Conservation (phyloP, 371 early-diverging fungal species). For the Dinochytrium kinnereticum region DNA sequence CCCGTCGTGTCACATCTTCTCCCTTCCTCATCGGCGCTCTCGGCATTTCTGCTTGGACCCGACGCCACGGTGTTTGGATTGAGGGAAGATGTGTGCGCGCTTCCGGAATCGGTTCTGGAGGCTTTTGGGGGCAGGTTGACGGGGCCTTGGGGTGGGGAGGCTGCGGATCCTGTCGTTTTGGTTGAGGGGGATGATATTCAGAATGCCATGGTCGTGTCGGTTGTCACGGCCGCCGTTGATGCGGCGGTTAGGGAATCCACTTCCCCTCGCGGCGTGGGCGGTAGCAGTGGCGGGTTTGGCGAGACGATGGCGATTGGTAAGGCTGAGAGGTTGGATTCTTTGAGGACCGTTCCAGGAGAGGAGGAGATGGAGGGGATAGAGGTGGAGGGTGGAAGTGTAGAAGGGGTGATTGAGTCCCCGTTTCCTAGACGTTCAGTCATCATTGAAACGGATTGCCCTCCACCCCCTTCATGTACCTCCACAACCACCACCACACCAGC, state of each 20-base stretch:
- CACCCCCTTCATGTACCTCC: too few relatives aligned
- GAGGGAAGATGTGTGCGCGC: not conserved
- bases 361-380: too few relatives aligned
- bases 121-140: not conserved
- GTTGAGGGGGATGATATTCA: conserved; percentile 28
- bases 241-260: conserved; percentile 1
- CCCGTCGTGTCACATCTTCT: not conserved
- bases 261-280: too few relatives aligned
- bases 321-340: too few relatives aligned
- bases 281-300: too few relatives aligned
- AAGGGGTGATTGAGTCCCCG: too few relatives aligned
- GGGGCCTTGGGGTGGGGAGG: not conserved
- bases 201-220: conserved; percentile 26
- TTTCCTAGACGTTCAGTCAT: too few relatives aligned
- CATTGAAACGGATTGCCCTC: too few relatives aligned
- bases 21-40: not conserved
- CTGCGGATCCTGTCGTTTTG: not conserved
- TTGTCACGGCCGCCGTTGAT: conserved; percentile 25
- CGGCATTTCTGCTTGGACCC: not conserved
- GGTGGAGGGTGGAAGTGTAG: too few relatives aligned
- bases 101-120: not conserved
- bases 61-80: not conserved
- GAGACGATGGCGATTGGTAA: too few relatives aligned
- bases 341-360: too few relatives aligned
- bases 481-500: too few relatives aligned